Conservation (phyloP, 805 yeast genomes). For the Ogataea methanolica region DNA sequence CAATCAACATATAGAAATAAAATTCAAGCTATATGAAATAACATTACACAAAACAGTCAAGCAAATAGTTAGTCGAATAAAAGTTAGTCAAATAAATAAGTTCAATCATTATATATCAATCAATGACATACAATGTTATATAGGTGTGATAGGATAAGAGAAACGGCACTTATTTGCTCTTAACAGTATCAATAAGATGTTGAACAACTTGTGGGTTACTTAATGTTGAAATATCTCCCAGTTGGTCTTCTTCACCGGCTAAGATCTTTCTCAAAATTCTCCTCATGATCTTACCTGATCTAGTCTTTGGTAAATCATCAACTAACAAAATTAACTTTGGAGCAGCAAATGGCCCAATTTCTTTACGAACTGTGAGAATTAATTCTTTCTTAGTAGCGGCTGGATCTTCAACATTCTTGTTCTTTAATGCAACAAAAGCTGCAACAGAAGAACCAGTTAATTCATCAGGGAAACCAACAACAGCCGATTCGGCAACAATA, state of each 20-base stretch:
- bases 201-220: constrained; percentile 73
- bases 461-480: constrained; percentile 91
- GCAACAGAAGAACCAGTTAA: constrained; percentile 97
- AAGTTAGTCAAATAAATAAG: too few relatives aligned
- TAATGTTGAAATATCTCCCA: constrained; percentile 75
- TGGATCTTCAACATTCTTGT: constrained; percentile 42
- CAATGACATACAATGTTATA: too few relatives aligned
- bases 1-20: not conserved
- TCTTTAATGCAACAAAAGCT: constrained; percentile 86
- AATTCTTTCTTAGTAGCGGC: constrained; percentile 56
- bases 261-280: constrained; percentile 74
- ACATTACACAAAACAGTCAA: not conserved
- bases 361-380: constrained; percentile 66
- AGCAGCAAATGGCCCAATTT: constrained; percentile 84
- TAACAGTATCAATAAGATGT: constrained; percentile 54
- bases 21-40: not conserved
- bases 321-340: constrained; percentile 72
- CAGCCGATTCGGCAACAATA: constrained; percentile 91
- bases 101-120: too few relatives aligned
- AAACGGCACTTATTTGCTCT: constrained; percentile 9
- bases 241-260: constrained; percentile 72
- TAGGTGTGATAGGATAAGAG: too few relatives aligned
- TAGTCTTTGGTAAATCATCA: constrained; percentile 77
- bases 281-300: constrained; percentile 87
- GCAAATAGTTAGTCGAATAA: too few relatives aligned